A percentile compares a stretch with the other conserved stretches of the same genome.
These are phyloP conservation scores for Dictyostelium firmibasis DNA, from an alignment of 78 protist species.

Conservation along the genomic window DNA sequence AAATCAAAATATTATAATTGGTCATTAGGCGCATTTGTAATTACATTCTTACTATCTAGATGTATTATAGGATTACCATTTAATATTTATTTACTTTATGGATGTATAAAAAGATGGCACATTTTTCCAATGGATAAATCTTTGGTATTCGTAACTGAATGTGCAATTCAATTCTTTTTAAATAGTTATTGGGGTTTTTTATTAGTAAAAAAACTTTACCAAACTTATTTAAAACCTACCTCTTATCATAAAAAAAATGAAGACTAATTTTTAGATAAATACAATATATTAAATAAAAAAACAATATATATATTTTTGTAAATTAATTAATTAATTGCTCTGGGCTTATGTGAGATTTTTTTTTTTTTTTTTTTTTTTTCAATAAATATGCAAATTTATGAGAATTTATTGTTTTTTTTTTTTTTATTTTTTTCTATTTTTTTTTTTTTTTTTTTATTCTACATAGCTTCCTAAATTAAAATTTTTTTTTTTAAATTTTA, in stretches of 20 bases:
- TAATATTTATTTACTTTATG: neutral
- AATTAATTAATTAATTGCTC: too few species aligned
- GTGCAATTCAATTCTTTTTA: neutral
- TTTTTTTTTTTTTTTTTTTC: neutral
- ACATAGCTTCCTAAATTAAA: neutral
- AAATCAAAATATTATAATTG: slow-evolving; percentile 15
- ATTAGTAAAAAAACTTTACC: neutral
- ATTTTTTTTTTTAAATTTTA: neutral
- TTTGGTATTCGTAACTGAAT: neutral
- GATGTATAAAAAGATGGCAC: neutral
- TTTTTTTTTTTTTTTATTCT: too few species aligned
- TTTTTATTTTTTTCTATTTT: neutral
- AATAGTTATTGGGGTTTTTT: slow-evolving; percentile 18
- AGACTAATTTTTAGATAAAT: too few species aligned
- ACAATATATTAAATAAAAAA: neutral
- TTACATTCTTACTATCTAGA: slow-evolving; percentile 8
- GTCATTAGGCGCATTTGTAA: neutral
- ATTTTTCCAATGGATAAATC: slow-evolving; percentile 31
- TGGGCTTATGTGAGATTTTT: too few species aligned
- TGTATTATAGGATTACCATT: slow-evolving; percentile 12
- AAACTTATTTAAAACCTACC: neutral
- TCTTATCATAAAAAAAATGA: neutral
- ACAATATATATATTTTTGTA: too few species aligned
- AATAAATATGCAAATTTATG: neutral
- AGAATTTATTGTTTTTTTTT: neutral